phyloP scores from a whole-genome alignment of 208 protist species.

The Acanthamoeba lenticulata region DNA sequence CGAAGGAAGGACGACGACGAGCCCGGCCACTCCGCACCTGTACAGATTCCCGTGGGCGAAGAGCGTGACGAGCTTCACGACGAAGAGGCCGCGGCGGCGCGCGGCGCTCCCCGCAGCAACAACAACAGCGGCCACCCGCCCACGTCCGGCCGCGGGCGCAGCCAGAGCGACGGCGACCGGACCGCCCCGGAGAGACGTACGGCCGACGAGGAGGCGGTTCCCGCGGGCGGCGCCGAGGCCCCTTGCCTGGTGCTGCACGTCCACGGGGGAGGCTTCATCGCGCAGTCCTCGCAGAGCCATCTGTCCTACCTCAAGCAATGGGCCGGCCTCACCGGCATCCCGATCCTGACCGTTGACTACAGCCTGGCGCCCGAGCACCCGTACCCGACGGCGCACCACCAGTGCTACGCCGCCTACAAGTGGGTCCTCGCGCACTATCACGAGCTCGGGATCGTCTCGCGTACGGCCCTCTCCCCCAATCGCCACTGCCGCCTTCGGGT shows the following conservation, averaged over 20 bases:
- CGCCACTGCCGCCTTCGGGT: too few species aligned
- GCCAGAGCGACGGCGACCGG: background rate
- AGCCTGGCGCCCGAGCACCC: constrained; percentile 12
- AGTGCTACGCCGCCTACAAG: constrained; percentile 19
- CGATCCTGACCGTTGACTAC: constrained; percentile 36
- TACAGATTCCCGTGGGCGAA: background rate
- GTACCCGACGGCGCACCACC: background rate
- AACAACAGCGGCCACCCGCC: background rate
- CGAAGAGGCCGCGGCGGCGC: background rate
- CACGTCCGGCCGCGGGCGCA: too few species aligned
- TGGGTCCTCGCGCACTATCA: background rate
- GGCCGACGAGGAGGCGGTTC: background rate
- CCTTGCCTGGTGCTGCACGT: background rate
- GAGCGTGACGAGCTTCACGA: background rate
- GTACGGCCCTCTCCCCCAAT: background rate
- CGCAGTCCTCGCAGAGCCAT: constrained; percentile 1
- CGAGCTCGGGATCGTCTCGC: constrained; percentile 1
- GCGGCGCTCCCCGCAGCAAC: background rate
- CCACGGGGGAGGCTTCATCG: constrained; percentile 2
- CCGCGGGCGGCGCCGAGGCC: background rate
- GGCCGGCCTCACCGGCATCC: background rate
- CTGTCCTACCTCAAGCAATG: constrained; percentile 39
- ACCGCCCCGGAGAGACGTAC: too few species aligned
- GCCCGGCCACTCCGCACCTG: background rate
- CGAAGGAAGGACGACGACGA: background rate